Conservation (phyloP, 257 asterid genomes). For the Dorcoceras hygrometricum region DNA sequence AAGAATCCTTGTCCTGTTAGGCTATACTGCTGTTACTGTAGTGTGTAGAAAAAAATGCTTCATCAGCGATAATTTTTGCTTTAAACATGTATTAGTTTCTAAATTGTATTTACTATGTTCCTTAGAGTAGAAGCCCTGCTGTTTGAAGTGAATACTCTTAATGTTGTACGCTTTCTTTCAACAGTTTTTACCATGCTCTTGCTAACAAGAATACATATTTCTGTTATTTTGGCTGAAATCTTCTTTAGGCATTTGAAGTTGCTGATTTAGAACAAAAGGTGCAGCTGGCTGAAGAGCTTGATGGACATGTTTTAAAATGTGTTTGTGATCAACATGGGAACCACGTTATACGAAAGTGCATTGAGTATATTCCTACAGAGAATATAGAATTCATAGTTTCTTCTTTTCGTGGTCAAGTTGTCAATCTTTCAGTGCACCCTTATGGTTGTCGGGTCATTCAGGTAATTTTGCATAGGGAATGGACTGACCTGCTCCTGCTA, state of each 20-base stretch:
- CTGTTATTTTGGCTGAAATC: conserved; percentile 10
- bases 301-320: conserved; percentile 81
- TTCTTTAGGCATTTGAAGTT: conserved; percentile 73
- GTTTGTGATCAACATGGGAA: conserved; percentile 93
- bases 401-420: conserved; percentile 74
- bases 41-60: no score
- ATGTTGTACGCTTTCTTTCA: no score
- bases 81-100: no score
- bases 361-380: conserved; percentile 67
- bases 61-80: no score
- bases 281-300: conserved; percentile 65
- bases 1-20: no score
- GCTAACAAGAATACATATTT: neutral
- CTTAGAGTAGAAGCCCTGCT: no score
- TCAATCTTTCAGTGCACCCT: conserved; percentile 79
- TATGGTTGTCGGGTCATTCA: conserved; percentile 97
- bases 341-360: conserved; percentile 88
- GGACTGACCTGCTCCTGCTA: no score
- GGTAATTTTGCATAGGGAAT: conserved; percentile 36
- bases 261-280: conserved; percentile 71
- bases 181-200: no score
- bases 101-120: no score
- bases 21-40: no score
- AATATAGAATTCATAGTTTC: conserved; percentile 64
- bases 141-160: no score